Conservation (phyloP, 164 flowering plant genomes). For the Platanus orientalis region DNA sequence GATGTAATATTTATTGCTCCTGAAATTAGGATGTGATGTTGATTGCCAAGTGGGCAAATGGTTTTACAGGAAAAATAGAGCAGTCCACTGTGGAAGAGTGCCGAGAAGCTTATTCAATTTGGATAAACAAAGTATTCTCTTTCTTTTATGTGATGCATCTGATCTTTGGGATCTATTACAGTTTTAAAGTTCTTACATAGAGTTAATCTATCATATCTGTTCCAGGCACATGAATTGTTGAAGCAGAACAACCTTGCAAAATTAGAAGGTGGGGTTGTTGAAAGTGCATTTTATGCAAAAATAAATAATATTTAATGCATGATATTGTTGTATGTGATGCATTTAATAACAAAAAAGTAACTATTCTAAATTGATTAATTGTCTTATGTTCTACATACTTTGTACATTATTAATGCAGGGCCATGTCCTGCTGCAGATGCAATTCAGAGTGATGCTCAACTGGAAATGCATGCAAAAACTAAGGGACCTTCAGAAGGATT, state of each 20-base stretch:
- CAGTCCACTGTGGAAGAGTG: conserved; percentile 85
- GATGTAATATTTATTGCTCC: background rate
- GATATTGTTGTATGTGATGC: background rate
- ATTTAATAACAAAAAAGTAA: too few species aligned
- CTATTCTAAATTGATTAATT: too few species aligned
- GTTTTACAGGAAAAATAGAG: conserved; percentile 81
- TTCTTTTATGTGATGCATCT: background rate
- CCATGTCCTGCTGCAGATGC: conserved; percentile 10
- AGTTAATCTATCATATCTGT: background rate
- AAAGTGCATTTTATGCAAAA: background rate
- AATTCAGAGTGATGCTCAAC: conserved; percentile 20
- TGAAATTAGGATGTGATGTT: conserved; percentile 12
- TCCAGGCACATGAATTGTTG: conserved; percentile 75
- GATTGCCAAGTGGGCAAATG: conserved; percentile 6
- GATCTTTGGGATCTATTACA: background rate
- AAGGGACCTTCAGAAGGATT: conserved; percentile 24
- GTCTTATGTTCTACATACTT: conserved; percentile 1
- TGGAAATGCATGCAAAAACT: conserved; percentile 19
- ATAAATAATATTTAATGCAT: background rate
- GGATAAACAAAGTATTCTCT: conserved; percentile 58
- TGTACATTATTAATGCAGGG: conserved; percentile 14
- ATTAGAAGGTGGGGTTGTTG: conserved; percentile 34
- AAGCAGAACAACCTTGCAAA: conserved; percentile 52
- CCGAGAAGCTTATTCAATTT: conserved; percentile 71
- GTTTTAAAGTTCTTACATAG: background rate